These are phyloP conservation scores for Trichoderma guizhouense DNA, from an alignment of 2,329 filamentous ascomycete species.

Conservation along the genomic window DNA sequence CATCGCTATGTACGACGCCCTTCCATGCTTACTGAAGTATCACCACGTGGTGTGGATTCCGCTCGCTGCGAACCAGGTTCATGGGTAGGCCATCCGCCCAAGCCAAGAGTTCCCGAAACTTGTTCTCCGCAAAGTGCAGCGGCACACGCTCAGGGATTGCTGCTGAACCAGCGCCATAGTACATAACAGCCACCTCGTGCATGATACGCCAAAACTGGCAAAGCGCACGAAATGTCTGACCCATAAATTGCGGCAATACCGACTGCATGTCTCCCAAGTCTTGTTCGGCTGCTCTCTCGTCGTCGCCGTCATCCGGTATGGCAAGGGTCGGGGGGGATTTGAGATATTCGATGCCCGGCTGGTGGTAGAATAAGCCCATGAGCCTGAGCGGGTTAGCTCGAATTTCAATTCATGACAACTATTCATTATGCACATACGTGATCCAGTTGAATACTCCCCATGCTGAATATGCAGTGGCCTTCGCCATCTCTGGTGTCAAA, in stretches of 20 bases:
- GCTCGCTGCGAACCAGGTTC: background rate
- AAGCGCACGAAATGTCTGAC: background rate
- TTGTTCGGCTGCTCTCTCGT: no score
- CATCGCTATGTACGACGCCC: background rate
- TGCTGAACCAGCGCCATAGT: slow-evolving; percentile 10
- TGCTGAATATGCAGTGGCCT: background rate
- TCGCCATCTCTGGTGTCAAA: background rate
- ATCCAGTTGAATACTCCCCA: background rate
- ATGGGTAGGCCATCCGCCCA: slow-evolving; percentile 26
- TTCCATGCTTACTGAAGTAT: background rate
- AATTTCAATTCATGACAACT: background rate
- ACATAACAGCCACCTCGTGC: background rate
- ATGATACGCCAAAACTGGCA: background rate
- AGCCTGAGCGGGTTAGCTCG: background rate
- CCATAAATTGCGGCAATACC: background rate
- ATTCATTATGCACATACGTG: background rate
- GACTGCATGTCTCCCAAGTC: no score
- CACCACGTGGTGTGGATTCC: background rate
- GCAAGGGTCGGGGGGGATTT: background rate
- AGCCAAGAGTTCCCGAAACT: slow-evolving; percentile 38
- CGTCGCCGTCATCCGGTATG: background rate
- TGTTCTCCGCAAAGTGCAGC: slow-evolving; percentile 33
- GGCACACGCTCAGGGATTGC: background rate
- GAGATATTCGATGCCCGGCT: background rate
- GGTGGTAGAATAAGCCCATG: background rate